Percentiles rank a stretch among this genome's conserved stretches.
Evolutionary conservation across 352 stramenopile species (phyloP).

Genomic region (Globisporangium spiculum): DNA sequence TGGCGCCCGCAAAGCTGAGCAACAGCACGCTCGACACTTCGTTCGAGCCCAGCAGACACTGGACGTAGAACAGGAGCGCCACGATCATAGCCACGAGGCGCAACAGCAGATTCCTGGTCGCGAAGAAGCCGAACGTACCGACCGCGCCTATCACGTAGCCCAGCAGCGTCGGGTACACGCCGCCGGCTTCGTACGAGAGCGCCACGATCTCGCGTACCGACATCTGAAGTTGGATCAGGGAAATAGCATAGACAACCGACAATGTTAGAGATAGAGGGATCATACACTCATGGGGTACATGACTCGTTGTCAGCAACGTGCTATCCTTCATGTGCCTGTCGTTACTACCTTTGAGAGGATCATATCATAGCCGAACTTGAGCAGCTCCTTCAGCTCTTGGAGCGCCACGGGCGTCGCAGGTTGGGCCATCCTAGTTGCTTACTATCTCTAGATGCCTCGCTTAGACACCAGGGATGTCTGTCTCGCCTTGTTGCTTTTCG

Average conservation of each 20-base stretch:
- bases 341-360: slow-evolving; percentile 15
- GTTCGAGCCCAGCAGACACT: slow-evolving; percentile 25
- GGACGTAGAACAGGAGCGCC: slow-evolving; percentile 26
- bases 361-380: slow-evolving; percentile 13
- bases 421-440: not conserved
- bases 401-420: slow-evolving; percentile 6
- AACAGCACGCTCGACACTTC: slow-evolving; percentile 25
- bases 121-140: slow-evolving; percentile 34
- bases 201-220: slow-evolving; percentile 40
- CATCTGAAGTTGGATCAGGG: slow-evolving; percentile 21
- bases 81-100: slow-evolving; percentile 22
- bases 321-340: not conserved
- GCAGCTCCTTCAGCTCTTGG: slow-evolving; percentile 13
- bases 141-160: slow-evolving; percentile 53
- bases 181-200: slow-evolving; percentile 51
- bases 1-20: slow-evolving; percentile 37
- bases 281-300: not conserved
- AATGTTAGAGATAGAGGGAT: not conserved
- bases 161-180: slow-evolving; percentile 54
- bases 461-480: not conserved
- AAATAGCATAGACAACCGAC: not conserved
- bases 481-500: not conserved
- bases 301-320: not conserved
- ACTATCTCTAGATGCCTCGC: not conserved
- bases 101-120: slow-evolving; percentile 15